Evolutionary conservation across 305 asterid genomes (phyloP).

Genomic region (Ilex paraguariensis): DNA sequence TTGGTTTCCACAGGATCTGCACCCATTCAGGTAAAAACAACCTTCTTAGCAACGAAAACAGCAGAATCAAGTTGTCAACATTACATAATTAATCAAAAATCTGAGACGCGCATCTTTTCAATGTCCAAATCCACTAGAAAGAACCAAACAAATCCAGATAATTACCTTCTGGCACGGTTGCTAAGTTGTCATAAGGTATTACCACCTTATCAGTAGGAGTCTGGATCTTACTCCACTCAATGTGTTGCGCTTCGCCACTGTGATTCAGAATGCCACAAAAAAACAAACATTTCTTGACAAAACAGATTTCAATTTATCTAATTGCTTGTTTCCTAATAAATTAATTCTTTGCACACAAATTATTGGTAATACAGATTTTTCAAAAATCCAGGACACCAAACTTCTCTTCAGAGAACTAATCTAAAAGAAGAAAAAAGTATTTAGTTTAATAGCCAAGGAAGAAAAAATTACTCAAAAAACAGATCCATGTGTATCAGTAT

Average conservation of each 20-base stretch:
- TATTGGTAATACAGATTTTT: neutral
- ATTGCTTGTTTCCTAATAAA: neutral
- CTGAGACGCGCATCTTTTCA: too few relatives aligned
- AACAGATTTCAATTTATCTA: neutral
- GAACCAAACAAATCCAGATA: neutral
- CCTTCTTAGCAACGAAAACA: neutral
- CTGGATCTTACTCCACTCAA: slow-evolving; percentile 96
- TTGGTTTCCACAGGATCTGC: slow-evolving; percentile 63
- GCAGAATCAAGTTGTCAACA: neutral
- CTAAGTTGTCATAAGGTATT: slow-evolving; percentile 79
- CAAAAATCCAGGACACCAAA: neutral
- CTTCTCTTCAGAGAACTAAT: neutral
- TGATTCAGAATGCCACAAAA: slow-evolving; percentile 14
- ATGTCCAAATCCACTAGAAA: neutral
- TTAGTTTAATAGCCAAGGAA: neutral
- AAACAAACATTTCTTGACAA: neutral
- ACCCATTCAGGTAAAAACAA: slow-evolving; percentile 17
- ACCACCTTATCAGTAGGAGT: slow-evolving; percentile 96
- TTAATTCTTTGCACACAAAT: neutral
- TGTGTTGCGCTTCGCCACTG: slow-evolving; percentile 86
- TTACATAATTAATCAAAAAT: too few relatives aligned
- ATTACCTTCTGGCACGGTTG: slow-evolving; percentile 77
- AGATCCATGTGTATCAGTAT: neutral
- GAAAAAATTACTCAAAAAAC: neutral
- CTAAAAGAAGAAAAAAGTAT: too few relatives aligned